These are phyloP conservation scores for Cercospora zeina DNA, from an alignment of 2,329 filamentous ascomycete species.

Conservation along the genomic window DNA sequence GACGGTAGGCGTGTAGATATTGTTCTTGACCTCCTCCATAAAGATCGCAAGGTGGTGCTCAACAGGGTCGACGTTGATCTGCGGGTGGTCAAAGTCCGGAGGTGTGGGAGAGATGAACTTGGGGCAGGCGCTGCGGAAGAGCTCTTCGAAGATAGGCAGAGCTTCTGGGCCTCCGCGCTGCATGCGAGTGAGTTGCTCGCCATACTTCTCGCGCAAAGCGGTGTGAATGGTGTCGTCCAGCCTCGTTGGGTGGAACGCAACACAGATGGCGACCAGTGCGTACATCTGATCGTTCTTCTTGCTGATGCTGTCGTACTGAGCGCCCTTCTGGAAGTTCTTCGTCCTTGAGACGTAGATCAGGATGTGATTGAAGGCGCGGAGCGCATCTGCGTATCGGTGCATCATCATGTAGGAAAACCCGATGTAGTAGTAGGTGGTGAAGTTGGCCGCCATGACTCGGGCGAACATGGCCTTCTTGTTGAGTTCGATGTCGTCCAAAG, in stretches of 20 bases:
- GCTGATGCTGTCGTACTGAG: conserved; percentile 95
- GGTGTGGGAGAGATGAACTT: conserved; percentile 99
- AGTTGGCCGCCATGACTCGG: conserved; percentile 98
- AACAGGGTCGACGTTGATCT: conserved; percentile 92
- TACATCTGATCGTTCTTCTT: conserved; percentile 99
- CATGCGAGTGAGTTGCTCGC: conserved; percentile 94
- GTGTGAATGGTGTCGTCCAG: conserved; percentile 99
- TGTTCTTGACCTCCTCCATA: conserved; percentile 99
- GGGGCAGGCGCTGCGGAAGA: conserved; percentile 96
- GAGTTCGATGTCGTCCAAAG: conserved; percentile 97
- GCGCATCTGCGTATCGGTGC: conserved; percentile 97
- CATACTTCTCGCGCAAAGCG: conserved; percentile 96
- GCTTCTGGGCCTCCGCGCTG: conserved; percentile 95
- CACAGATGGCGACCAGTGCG: conserved; percentile 96
- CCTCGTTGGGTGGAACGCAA: conserved; percentile 94
- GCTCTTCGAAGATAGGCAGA: conserved; percentile 94
- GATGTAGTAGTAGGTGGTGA: conserved; percentile 99
- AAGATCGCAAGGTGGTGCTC: conserved; percentile 97
- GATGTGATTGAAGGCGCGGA: conserved; percentile 99
- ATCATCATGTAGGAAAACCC: conserved; percentile 99
- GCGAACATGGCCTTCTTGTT: conserved; percentile 99
- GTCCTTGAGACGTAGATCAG: conserved; percentile 97
- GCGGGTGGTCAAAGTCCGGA: conserved; percentile 95
- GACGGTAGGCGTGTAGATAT: conserved; percentile 95
- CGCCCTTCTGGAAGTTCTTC: conserved; percentile 99